A percentile compares a stretch with the other conserved stretches of the same genome.
phyloP scores from a whole-genome alignment of 2,329 filamentous ascomycete genomes.

The Dothistroma septosporum region DNA sequence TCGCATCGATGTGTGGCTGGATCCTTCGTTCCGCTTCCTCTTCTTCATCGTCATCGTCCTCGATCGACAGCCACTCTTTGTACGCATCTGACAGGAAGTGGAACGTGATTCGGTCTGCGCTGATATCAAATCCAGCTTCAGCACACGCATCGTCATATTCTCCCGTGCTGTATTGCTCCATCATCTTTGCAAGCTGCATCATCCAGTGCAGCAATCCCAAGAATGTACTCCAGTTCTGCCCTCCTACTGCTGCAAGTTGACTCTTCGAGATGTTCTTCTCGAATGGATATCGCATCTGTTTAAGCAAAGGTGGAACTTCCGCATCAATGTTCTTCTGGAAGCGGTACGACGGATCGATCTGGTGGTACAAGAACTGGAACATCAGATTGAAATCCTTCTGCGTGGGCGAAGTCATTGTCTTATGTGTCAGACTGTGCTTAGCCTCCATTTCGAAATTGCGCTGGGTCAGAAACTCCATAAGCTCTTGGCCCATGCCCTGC shows the following conservation, averaged over 20 bases:
- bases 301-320: conserved; percentile 86
- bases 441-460: conserved; percentile 98
- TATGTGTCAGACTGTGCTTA: conserved; percentile 87
- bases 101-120: conserved; percentile 88
- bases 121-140: conserved; percentile 82
- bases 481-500: conserved; percentile 76
- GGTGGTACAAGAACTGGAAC: conserved; percentile 96
- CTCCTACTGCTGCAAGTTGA: conserved; percentile 88
- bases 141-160: conserved; percentile 86
- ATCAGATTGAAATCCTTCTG: conserved; percentile 98
- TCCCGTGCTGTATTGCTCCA: conserved; percentile 74
- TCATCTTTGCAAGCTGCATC: conserved; percentile 94
- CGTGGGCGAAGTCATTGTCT: conserved; percentile 87
- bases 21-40: conserved; percentile 77
- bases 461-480: conserved; percentile 85
- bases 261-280: conserved; percentile 95
- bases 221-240: conserved; percentile 95
- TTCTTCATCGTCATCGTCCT: conserved; percentile 69
- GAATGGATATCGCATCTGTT: conserved; percentile 91
- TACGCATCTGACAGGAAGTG: conserved; percentile 87
- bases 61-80: conserved; percentile 87
- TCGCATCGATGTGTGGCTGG: conserved; percentile 76
- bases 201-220: conserved; percentile 95
- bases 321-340: conserved; percentile 95
- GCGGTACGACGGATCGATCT: conserved; percentile 87